Conservation (phyloP, 495 filamentous ascomycete species). For the Tetracladium setigerum region DNA sequence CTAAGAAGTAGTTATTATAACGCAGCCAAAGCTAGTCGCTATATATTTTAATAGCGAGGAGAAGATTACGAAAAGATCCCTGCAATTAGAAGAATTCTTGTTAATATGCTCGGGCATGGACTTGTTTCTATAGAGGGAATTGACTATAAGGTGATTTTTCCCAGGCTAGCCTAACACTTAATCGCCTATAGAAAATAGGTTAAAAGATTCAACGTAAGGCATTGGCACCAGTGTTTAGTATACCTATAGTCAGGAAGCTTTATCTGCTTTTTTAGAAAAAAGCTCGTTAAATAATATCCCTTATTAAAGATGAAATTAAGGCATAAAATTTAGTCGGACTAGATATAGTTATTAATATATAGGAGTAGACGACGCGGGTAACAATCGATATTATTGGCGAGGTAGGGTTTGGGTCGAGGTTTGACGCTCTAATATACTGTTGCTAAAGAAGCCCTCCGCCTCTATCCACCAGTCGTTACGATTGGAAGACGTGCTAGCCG, state of each 20-base stretch:
- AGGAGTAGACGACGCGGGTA: slow-evolving; percentile 40
- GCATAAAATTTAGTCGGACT: slow-evolving; percentile 16
- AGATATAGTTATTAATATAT: slow-evolving; percentile 29
- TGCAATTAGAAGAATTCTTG: slow-evolving; percentile 12
- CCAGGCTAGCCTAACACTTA: no score
- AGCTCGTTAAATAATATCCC: slow-evolving; percentile 34
- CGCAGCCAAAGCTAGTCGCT: slow-evolving; percentile 14
- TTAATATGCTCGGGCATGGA: slow-evolving; percentile 18
- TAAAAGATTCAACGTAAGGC: slow-evolving; percentile 39
- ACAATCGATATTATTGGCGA: slow-evolving; percentile 46
- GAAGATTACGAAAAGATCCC: slow-evolving; percentile 24
- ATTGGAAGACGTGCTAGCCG: slow-evolving; percentile 5
- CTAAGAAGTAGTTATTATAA: slow-evolving; percentile 19
- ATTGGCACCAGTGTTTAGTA: slow-evolving; percentile 37
- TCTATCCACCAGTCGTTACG: neutral
- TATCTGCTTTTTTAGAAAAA: slow-evolving; percentile 44
- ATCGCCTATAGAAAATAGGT: no score
- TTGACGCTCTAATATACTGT: slow-evolving; percentile 32
- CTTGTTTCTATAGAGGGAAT: slow-evolving; percentile 22
- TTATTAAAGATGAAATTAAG: slow-evolving; percentile 32
- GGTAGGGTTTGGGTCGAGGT: slow-evolving; percentile 40
- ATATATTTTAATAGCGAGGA: slow-evolving; percentile 17
- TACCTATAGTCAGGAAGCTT: slow-evolving; percentile 34
- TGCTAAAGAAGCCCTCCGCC: slow-evolving; percentile 10
- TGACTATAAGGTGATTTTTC: neutral